Base-by-base conservation (phyloP, 345 rosid genomes). In the Luvunga scandens region DNA sequence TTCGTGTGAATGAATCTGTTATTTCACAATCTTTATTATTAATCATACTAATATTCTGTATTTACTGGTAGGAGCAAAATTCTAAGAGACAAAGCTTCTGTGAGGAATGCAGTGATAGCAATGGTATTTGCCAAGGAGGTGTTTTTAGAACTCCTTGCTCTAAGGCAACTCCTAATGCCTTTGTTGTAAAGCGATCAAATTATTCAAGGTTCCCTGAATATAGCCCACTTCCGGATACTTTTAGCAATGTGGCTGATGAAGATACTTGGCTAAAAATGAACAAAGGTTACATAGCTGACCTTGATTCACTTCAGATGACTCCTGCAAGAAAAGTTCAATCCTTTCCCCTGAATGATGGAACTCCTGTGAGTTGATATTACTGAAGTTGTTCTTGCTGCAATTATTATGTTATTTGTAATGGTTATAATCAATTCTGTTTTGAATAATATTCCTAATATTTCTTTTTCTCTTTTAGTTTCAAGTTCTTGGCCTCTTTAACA, bases 261-360 rank as follows among this genome's bases (percentile, higher is more conserved):
- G 99, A 96, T 77, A 87, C 95, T 19, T 96, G 98, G 99, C 81
- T 89, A 80, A 89, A 90, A 88, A 87, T 96, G 90, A 96, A 96
- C 85, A 90, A 90, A 79, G 99, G 99, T 69, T 91, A 84, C 78
- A 78, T 88, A 69, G 88, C 91, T 81, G 95, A 96, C 85, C 95
- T 96, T 53, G 98, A 96, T 83, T 81, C 86, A 57, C 83, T 96
- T 80, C 93, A 84, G 77, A 84, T 82, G 83, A 92, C 98, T 82
- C 95, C 98, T 38, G 89, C 92, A 5, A 83, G 88, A 84, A 89
- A 90, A 87, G 81, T 86, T 80, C 95, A 90, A 81, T 86, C 88
- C 68, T 85, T 87, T 79, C 92, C 93, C 30, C 75, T 84, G 71
- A 81, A 72, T 82, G 86, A 79, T 25, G 77, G 30, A 65, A 82